These are phyloP conservation scores for Sporothrix humicola DNA, from an alignment of 2,329 filamentous ascomycete genomes.

Conservation along the genomic window DNA sequence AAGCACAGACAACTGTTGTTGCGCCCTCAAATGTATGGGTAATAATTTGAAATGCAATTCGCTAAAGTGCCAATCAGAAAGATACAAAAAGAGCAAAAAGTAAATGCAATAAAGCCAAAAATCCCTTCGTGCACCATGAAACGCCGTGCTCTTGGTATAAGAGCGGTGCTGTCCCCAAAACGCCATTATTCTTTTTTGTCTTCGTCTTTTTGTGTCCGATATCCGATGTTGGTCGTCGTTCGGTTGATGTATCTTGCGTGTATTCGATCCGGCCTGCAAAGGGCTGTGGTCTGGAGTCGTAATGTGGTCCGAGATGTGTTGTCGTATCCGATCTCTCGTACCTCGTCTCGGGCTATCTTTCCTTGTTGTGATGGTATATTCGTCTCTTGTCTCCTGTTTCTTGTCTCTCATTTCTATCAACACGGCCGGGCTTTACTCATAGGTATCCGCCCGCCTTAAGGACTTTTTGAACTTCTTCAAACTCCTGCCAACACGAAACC, in stretches of 20 bases:
- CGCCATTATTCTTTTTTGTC: conserved; percentile 18
- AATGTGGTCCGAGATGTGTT: neutral
- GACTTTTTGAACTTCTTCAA: conserved; percentile 47
- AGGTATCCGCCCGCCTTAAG: conserved; percentile 51
- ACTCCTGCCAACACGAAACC: conserved; percentile 41
- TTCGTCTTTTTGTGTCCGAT: neutral
- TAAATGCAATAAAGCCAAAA: neutral
- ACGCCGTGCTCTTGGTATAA: conserved; percentile 23
- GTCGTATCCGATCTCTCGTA: neutral
- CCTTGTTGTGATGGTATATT: too few relatives aligned
- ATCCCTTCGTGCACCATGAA: conserved; percentile 14
- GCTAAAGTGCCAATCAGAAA: neutral
- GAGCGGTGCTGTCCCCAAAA: conserved; percentile 11
- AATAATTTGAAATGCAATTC: conserved; percentile 11
- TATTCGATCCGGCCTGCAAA: neutral
- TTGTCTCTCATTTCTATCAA: neutral
- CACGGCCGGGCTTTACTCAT: conserved; percentile 40
- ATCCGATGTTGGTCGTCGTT: neutral
- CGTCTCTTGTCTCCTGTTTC: neutral
- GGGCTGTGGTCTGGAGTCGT: neutral
- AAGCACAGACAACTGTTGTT: neutral
- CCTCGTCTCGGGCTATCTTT: too few relatives aligned
- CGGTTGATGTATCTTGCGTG: neutral
- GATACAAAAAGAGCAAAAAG: neutral
- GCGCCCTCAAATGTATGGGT: neutral